A percentile compares a stretch with the other conserved stretches of the same genome.
Evolutionary conservation across 352 stramenopile genomes (phyloP).

Genomic region (Peronospora tabacina): DNA sequence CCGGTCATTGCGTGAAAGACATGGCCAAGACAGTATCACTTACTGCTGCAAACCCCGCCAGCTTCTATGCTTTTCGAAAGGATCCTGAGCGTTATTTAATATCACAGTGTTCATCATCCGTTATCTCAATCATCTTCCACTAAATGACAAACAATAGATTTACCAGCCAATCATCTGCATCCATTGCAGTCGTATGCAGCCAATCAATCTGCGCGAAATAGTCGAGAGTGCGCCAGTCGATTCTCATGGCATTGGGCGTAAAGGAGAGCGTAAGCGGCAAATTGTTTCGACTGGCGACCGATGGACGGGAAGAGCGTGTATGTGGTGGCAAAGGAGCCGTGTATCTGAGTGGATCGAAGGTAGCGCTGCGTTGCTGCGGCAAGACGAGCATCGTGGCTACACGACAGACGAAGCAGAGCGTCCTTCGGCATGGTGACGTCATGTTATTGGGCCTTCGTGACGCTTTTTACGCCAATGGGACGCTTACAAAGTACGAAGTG

Average conservation of each 20-base stretch:
- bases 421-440: conserved; percentile 69
- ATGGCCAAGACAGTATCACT: conserved; percentile 16
- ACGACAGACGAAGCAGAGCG: conserved; percentile 61
- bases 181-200: background rate
- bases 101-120: conserved; percentile 2
- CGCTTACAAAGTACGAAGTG: conserved; percentile 80
- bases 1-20: too few relatives aligned
- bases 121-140: too few relatives aligned
- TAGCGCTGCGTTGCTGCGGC: conserved; percentile 67
- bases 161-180: background rate
- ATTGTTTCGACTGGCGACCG: conserved; percentile 32
- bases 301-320: conserved; percentile 48
- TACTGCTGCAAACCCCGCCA: conserved; percentile 12
- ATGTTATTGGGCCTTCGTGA: conserved; percentile 52
- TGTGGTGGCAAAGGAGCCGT: conserved; percentile 62
- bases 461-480: conserved; percentile 77
- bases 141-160: too few relatives aligned
- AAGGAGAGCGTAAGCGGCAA: conserved; percentile 73
- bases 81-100: conserved; percentile 25
- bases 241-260: conserved; percentile 41
- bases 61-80: conserved; percentile 9
- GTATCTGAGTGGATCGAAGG: conserved; percentile 56
- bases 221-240: conserved; percentile 2
- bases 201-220: background rate
- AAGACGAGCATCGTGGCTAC: conserved; percentile 73